Evolutionary conservation across 73 alveolate genomes (phyloP).

Genomic region (Stentor roeselii): DNA sequence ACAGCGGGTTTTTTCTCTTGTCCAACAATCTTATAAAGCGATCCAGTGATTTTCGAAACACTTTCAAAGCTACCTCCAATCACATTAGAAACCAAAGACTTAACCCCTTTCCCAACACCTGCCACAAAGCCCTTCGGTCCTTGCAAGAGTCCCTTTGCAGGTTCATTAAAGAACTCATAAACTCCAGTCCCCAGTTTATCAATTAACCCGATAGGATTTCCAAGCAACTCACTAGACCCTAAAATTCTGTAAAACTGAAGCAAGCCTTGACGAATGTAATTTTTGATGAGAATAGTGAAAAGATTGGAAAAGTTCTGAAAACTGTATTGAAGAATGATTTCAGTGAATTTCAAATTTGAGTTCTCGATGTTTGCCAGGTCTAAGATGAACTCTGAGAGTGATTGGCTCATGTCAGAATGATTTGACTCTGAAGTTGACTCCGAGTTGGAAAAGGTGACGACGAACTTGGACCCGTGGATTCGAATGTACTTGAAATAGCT

Average conservation of each 20-base stretch:
- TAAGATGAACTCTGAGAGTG: not conserved
- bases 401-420: not conserved
- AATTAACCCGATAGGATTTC: constrained; percentile 87
- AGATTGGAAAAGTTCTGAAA: not conserved
- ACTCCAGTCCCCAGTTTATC: constrained; percentile 91
- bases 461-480: not conserved
- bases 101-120: constrained; percentile 88
- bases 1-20: constrained; percentile 64
- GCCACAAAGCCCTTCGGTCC: constrained; percentile 86
- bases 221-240: constrained; percentile 77
- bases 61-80: constrained; percentile 81
- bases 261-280: constrained; percentile 69
- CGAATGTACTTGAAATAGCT: not conserved
- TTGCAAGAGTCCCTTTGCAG: constrained; percentile 77
- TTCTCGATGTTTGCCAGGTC: not conserved
- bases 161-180: constrained; percentile 85
- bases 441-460: not conserved
- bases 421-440: not conserved
- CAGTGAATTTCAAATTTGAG: not conserved
- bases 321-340: not conserved
- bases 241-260: constrained; percentile 70
- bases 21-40: constrained; percentile 72
- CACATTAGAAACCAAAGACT: constrained; percentile 60
- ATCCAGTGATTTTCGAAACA: constrained; percentile 84
- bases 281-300: constrained; percentile 29